Conservation (phyloP, 768 basidiomycete species). For the Tephrocybe rancida region DNA sequence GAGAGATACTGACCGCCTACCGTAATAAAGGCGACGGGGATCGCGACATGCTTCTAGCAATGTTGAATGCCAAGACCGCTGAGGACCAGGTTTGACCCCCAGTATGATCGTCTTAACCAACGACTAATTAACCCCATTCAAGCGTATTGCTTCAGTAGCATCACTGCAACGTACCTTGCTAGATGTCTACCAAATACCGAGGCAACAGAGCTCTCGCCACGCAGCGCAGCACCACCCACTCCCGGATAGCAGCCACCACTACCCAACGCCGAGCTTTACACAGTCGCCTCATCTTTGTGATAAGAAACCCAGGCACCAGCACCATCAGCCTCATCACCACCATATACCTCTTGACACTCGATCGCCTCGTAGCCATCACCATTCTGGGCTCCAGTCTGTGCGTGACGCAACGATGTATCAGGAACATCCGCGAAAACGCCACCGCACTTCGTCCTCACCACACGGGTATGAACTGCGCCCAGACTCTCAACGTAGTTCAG, state of each 20-base stretch:
- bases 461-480: slow-evolving; percentile 43
- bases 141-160: slow-evolving; percentile 75
- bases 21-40: slow-evolving; percentile 86
- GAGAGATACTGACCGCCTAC: slow-evolving; percentile 88
- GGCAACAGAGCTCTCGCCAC: slow-evolving; percentile 18
- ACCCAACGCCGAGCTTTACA: slow-evolving; percentile 40
- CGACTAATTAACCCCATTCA: slow-evolving; percentile 2
- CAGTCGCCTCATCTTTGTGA: slow-evolving; percentile 37
- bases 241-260: slow-evolving; percentile 36
- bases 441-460: slow-evolving; percentile 60
- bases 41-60: slow-evolving; percentile 86
- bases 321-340: slow-evolving; percentile 29
- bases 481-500: slow-evolving; percentile 32
- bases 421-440: slow-evolving; percentile 59
- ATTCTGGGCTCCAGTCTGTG: slow-evolving; percentile 31
- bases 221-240: slow-evolving; percentile 22
- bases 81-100: slow-evolving; percentile 79
- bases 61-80: slow-evolving; percentile 90
- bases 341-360: slow-evolving; percentile 35
- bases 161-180: slow-evolving; percentile 73
- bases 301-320: slow-evolving; percentile 33
- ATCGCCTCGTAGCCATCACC: slow-evolving; percentile 24
- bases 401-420: slow-evolving; percentile 37
- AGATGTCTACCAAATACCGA: slow-evolving; percentile 52
- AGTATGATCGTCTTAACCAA: not conserved